A percentile compares a stretch with the other conserved stretches of the same genome.
Evolutionary conservation across 2,329 filamentous ascomycete species (phyloP).

Genomic region (Paecilomyces sp.): DNA sequence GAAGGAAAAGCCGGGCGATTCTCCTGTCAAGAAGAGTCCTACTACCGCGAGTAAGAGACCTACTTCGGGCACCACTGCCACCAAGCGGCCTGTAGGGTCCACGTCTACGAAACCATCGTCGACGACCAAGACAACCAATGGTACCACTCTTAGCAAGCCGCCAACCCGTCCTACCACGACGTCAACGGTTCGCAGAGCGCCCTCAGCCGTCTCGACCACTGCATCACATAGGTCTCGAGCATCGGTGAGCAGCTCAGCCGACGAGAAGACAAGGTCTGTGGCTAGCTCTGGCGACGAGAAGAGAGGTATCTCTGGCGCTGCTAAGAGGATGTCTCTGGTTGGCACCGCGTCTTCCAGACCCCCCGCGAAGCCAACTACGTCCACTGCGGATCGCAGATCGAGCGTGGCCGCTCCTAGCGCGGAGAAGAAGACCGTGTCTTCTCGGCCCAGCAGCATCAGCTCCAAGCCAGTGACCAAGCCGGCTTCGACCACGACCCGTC

Average conservation of each 20-base stretch:
- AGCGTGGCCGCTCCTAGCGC: slow-evolving; percentile 28
- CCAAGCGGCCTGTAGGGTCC: slow-evolving; percentile 23
- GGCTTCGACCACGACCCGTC: slow-evolving; percentile 17
- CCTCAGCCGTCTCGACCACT: slow-evolving; percentile 9
- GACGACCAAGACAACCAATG: slow-evolving; percentile 21
- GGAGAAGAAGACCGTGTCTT: slow-evolving; percentile 23
- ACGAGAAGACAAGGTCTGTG: slow-evolving; percentile 34
- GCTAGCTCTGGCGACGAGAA: slow-evolving; percentile 40
- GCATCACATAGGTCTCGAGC: slow-evolving; percentile 21
- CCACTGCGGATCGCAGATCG: slow-evolving; percentile 29
- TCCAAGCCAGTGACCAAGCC: slow-evolving; percentile 14
- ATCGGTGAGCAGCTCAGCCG: slow-evolving; percentile 38
- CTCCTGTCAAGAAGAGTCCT: slow-evolving; percentile 23
- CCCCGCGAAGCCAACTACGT: slow-evolving; percentile 24
- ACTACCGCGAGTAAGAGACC: slow-evolving; percentile 17
- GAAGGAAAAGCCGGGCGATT: slow-evolving; percentile 23
- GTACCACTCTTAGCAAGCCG: slow-evolving; percentile 37
- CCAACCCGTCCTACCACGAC: slow-evolving; percentile 34
- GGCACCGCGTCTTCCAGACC: slow-evolving; percentile 29
- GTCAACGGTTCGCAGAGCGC: slow-evolving; percentile 26
- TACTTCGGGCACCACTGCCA: slow-evolving; percentile 24
- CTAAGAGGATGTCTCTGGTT: slow-evolving; percentile 40
- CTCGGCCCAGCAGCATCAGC: slow-evolving; percentile 16
- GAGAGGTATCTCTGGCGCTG: slow-evolving; percentile 33
- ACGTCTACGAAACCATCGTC: slow-evolving; percentile 24